These are phyloP conservation scores for Pyricularia sp. DNA, from an alignment of 2,329 filamentous ascomycete species.

Conservation along the genomic window DNA sequence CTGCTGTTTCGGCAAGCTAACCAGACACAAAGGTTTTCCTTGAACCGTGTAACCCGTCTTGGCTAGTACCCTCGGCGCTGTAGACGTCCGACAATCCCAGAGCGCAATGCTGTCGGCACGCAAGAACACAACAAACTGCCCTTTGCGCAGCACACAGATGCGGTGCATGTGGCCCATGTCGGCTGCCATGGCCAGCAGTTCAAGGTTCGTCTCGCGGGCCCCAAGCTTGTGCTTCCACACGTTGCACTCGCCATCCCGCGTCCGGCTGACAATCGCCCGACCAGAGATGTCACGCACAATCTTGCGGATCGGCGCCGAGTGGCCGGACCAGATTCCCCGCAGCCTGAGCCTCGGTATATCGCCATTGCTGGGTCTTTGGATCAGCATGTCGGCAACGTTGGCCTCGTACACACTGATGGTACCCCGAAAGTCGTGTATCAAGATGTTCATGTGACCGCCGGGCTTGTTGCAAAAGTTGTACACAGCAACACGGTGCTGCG, in stretches of 20 bases:
- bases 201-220: conserved; percentile 42
- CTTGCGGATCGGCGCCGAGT: conserved; percentile 71
- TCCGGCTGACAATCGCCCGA: conserved; percentile 70
- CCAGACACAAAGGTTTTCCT: conserved; percentile 70
- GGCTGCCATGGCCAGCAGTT: conserved; percentile 37
- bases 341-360: conserved; percentile 46
- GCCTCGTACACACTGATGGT: conserved; percentile 74
- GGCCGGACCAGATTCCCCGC: conserved; percentile 71
- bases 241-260: conserved; percentile 67
- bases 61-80: conserved; percentile 48
- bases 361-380: conserved; percentile 48
- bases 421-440: conserved; percentile 81
- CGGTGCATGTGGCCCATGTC: conserved; percentile 66
- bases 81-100: conserved; percentile 62
- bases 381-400: conserved; percentile 70
- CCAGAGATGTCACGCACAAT: conserved; percentile 81
- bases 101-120: conserved; percentile 61
- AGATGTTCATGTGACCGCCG: conserved; percentile 57
- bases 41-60: conserved; percentile 46
- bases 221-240: conserved; percentile 65
- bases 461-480: conserved; percentile 61
- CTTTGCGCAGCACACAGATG: conserved; percentile 68
- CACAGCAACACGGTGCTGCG: conserved; percentile 51
- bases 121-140: conserved; percentile 72
- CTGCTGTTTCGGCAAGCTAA: conserved; percentile 59